These are phyloP conservation scores for Scenedesmus sp. DNA, from an alignment of 163 green algal species.

Conservation along the genomic window DNA sequence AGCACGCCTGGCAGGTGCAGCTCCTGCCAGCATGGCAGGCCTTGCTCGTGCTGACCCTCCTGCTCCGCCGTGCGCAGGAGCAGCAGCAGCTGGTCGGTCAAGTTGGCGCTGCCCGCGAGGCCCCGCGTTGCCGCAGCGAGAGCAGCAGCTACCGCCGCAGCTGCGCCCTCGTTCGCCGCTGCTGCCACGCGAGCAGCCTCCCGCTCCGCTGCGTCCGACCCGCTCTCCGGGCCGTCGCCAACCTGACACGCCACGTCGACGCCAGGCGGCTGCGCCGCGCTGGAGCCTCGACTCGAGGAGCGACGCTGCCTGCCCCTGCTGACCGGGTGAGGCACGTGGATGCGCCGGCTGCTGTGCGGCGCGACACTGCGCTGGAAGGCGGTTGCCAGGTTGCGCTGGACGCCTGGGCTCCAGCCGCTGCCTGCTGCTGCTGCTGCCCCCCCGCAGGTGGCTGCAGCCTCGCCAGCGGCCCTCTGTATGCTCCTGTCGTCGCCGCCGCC, in stretches of 20 bases:
- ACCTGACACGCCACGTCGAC: no score
- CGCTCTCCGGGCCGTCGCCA: not conserved
- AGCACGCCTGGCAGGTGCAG: not conserved
- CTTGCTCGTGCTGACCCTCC: not conserved
- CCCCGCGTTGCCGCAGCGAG: no score
- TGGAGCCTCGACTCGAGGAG: not conserved
- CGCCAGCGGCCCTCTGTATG: not conserved
- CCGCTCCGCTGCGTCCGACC: not conserved
- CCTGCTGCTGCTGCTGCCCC: not conserved
- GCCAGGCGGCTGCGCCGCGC: no score
- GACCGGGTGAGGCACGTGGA: no score
- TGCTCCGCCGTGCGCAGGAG: not conserved
- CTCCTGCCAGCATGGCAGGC: not conserved
- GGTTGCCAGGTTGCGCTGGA: not conserved
- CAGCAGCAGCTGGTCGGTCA: slow-evolving; percentile 14
- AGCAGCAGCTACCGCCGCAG: slow-evolving; percentile 18
- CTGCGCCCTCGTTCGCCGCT: not conserved
- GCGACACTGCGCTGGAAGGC: not conserved
- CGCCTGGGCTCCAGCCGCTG: no score
- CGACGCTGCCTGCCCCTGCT: not conserved
- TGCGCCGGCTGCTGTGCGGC: not conserved
- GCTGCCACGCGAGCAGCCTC: not conserved
- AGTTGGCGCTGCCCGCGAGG: not conserved
- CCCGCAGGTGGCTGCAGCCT: not conserved
- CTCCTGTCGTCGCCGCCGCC: not conserved